Evolutionary conservation across 495 filamentous ascomycete species (phyloP), one percentile per base, ranked within the genome.

Genomic region (Tuber umbilicatum): DNA sequence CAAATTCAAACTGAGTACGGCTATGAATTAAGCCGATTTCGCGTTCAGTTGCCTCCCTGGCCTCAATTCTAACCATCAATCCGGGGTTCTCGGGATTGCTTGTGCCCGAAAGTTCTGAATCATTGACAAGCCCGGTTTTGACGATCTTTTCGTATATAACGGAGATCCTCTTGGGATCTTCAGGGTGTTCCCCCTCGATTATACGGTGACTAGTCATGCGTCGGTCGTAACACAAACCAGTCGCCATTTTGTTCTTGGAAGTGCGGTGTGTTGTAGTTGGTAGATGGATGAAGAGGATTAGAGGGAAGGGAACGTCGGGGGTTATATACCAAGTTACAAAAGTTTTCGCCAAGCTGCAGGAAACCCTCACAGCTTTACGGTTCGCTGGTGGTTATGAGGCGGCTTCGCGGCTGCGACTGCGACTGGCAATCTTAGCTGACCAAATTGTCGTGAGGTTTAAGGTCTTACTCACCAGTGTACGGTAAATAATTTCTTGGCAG

Each of bases 151-250:
- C 89, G 88, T 93, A 96, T 76, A 99, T 99, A 78, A 89, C 89
- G 70, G 91, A 91, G 71, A 98, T 97, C 9, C 95, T 89, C 39
- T 92, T 87, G 0, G 96, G 96, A 77, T 98, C 94, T 84, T 99
- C 95, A 1, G 96, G 95, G 77, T 99, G 95, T 73, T 93, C 89
- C 27, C 94, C 92, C 64, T 86, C 86, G 7, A 93, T 87, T 79
- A 97, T 96, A 47, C 90, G 90, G 81, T 99, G 95, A 75, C 91
- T 90, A 71, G 93, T 92, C 95, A 99, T 99, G 31, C 94, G 89
- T 38, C 89, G 87, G 84, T 99, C 95, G 82, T 97, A 99, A 77
- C 93, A 95, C 67, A 91, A 87, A 47, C 96, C 90, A 12, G 92
- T 91, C 6, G 92, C 84, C 69, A 93, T 78, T 39, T 64, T 31